Evolutionary conservation across 352 stramenopile species (phyloP), one percentile per base, ranked within the genome.

Genomic region (Phytophthora megakarya): DNA sequence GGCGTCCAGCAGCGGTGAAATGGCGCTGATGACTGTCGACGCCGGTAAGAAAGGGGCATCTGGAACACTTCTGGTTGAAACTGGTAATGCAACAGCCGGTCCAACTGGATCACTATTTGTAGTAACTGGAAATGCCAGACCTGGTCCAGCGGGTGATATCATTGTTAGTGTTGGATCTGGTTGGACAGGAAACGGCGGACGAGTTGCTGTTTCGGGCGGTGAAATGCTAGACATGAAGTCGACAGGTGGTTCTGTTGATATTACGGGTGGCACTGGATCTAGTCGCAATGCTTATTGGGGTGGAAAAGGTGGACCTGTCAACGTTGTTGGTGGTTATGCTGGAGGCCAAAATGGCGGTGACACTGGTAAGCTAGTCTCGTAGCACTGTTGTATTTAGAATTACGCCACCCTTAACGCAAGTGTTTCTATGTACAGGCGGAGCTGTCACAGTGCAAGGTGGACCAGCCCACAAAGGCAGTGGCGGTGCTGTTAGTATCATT

Each of bases 141-240:
- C 81, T 46, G 89, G 85, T 28, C 60, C 78, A 47, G 95, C 91
- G 33, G 91, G 93, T 13, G 74, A 84, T 43, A 88, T 98, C 35
- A 65, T 70, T 18, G 28, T 96, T 9, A 76, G 47, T 43, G 88
- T 96, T 63, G 96, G 96, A 11, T 80, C 72, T 38, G 91, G 92
- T n/a, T 81, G 90, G 43, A 84, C 86, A 40, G 85, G 79, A 5
- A 84, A 87, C 58, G 96, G 96, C 43, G 94, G 96, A 18, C 78
- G 84, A 52, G 74, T 98, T 37, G 57, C 57, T 7, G 35, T 98
- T 8, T 70, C 57, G 44, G 85, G 79, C 56, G 85, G 85, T 19
- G 75, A 92, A 46, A 85, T 85, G 38, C 67, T 23, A 18, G 73
- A 74, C 19, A 39, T 71, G 19, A 71, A 68, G 49, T 76, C 69